Conservation (phyloP, 345 rosid species). For the Bruguiera parviflora region DNA sequence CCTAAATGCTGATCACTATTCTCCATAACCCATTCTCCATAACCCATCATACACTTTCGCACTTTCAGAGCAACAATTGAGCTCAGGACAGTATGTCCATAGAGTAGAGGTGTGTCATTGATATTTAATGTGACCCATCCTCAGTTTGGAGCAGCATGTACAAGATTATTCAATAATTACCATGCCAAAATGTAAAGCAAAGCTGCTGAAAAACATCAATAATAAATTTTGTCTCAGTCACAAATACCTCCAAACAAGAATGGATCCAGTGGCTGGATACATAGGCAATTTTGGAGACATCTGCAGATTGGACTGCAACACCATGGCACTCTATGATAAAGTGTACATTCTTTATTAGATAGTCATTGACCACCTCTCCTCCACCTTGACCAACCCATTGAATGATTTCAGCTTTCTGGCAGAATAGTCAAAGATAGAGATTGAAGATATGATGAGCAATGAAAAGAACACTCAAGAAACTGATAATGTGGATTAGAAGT, state of each 20-base stretch:
- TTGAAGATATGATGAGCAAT: background rate
- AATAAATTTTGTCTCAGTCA: background rate
- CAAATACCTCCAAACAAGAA: slow-evolving; percentile 83
- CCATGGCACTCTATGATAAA: slow-evolving; percentile 85
- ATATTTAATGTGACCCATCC: background rate
- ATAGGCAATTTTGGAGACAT: slow-evolving; percentile 34
- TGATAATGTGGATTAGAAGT: background rate
- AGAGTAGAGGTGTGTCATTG: background rate
- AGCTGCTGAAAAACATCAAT: background rate
- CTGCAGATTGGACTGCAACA: slow-evolving; percentile 28
- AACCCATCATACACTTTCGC: background rate
- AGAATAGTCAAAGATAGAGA: slow-evolving; percentile 6
- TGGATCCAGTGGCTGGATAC: slow-evolving; percentile 94
- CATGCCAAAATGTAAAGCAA: background rate
- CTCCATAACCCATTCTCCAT: background rate
- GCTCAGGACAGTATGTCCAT: too few relatives aligned
- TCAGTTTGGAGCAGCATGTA: too few relatives aligned
- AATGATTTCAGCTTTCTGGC: slow-evolving; percentile 74
- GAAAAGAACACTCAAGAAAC: background rate
- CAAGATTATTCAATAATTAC: background rate
- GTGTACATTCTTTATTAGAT: slow-evolving; percentile 33
- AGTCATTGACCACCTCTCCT: slow-evolving; percentile 59
- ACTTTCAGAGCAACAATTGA: too few relatives aligned
- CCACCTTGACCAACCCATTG: slow-evolving; percentile 90
- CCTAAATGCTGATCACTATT: background rate